Evolutionary conservation across 495 filamentous ascomycete species (phyloP).

Genomic region (Bacidia gigantensis): DNA sequence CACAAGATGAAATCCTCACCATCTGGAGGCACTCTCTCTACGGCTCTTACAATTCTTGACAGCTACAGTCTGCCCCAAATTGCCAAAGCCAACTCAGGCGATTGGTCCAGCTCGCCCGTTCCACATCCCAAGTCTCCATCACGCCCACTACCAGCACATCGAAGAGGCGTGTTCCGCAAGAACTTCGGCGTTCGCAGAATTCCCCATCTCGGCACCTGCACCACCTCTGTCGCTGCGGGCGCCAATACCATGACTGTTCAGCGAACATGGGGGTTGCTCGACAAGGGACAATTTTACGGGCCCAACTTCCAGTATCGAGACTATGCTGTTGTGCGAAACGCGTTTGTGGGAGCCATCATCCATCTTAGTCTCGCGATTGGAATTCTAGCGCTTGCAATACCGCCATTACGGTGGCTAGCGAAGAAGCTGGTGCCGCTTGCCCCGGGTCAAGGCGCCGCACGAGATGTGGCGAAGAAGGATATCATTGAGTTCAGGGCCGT

Average conservation of each 20-base stretch:
- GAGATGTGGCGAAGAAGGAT: slow-evolving; percentile 42
- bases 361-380: slow-evolving; percentile 42
- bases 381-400: slow-evolving; percentile 34
- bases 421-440: slow-evolving; percentile 37
- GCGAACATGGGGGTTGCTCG: slow-evolving; percentile 62
- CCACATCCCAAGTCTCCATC: slow-evolving; percentile 27
- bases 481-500: slow-evolving; percentile 52
- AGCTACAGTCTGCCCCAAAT: slow-evolving; percentile 45
- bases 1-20: slow-evolving; percentile 50
- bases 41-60: slow-evolving; percentile 50
- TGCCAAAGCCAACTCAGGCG: slow-evolving; percentile 32
- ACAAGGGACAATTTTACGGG: slow-evolving; percentile 50
- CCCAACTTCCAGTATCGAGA: slow-evolving; percentile 58
- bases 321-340: slow-evolving; percentile 48
- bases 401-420: slow-evolving; percentile 40
- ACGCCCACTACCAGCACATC: no score
- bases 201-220: slow-evolving; percentile 53
- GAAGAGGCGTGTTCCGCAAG: slow-evolving; percentile 17
- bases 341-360: slow-evolving; percentile 39
- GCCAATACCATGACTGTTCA: slow-evolving; percentile 58
- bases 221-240: slow-evolving; percentile 41
- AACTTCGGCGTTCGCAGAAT: slow-evolving; percentile 48
- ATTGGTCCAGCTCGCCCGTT: slow-evolving; percentile 55
- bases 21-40: slow-evolving; percentile 63
- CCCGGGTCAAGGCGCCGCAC: slow-evolving; percentile 54